Percentiles rank a stretch among this genome's conserved stretches.
These are phyloP conservation scores for Rhazya stricta DNA, from an alignment of 257 asterid species.

Conservation along the genomic window DNA sequence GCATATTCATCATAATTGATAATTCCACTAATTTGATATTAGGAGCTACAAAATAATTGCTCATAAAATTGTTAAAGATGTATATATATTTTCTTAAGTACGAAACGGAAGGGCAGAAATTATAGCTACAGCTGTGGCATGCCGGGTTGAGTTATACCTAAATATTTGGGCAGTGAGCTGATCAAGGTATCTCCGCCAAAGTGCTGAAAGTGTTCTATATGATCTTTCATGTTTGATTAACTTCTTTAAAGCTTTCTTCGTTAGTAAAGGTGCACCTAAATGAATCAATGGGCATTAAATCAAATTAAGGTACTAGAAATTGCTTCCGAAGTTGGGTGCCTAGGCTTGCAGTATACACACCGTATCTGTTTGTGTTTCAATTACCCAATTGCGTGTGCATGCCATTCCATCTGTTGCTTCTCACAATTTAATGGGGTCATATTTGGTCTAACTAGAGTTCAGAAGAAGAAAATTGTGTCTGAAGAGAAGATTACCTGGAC, in stretches of 20 bases:
- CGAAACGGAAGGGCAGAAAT: not conserved
- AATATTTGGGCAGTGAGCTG: not conserved
- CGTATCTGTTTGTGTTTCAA: not conserved
- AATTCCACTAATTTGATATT: not conserved
- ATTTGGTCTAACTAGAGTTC: not conserved
- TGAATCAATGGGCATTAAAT: not conserved
- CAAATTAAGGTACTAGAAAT: not conserved
- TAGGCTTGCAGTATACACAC: too few relatives aligned
- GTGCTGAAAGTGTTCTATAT: not conserved
- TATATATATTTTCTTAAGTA: too few relatives aligned
- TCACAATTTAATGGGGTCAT: too few relatives aligned
- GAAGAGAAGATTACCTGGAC: conserved; percentile 60
- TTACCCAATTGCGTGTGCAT: too few relatives aligned
- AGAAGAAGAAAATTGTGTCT: conserved; percentile 13
- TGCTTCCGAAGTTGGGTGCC: not conserved
- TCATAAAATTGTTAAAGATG: not conserved
- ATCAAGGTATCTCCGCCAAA: too few relatives aligned
- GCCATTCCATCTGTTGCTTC: not conserved
- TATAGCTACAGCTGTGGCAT: not conserved
- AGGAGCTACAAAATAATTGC: not conserved
- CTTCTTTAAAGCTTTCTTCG: not conserved
- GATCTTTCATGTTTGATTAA: not conserved
- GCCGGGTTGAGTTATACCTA: not conserved
- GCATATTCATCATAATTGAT: not conserved
- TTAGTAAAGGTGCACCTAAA: not conserved